phyloP scores from a whole-genome alignment of 2,329 filamentous ascomycete species.

The Aspergillus arachidicola region DNA sequence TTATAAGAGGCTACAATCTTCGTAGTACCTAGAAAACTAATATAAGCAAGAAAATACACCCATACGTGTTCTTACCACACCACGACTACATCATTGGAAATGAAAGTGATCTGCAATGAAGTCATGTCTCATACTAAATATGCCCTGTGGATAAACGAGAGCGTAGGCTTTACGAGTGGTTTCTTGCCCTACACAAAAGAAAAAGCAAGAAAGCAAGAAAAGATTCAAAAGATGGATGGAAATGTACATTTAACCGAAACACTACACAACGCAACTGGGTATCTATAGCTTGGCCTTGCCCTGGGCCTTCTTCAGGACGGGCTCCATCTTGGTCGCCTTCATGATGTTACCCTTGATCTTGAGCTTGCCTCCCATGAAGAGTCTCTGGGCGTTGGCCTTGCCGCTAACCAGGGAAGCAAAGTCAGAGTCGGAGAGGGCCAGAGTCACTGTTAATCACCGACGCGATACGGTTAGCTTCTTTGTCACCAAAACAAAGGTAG shows the following conservation, averaged over 20 bases:
- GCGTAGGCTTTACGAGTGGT: background rate
- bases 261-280: conserved; percentile 22
- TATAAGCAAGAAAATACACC: too few relatives aligned
- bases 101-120: background rate
- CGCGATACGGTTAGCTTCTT: background rate
- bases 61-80: background rate
- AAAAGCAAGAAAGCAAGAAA: too few relatives aligned
- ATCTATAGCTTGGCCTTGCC: conserved; percentile 78
- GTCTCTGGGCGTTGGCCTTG: conserved; percentile 88
- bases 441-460: conserved; percentile 65
- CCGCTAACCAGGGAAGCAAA: conserved; percentile 81
- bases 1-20: background rate
- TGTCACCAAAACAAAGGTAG: background rate
- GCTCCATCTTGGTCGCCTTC: conserved; percentile 96
- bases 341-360: conserved; percentile 98
- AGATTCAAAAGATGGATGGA: background rate
- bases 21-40: background rate
- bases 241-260: background rate
- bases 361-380: conserved; percentile 98
- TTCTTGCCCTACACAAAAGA: background rate
- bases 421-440: conserved; percentile 80
- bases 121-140: background rate
- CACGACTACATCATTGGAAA: background rate
- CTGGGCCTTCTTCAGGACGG: conserved; percentile 86
- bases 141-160: background rate